phyloP scores from a whole-genome alignment of 192 early-diverging fungal genomes.

The Dissophora ornata region DNA sequence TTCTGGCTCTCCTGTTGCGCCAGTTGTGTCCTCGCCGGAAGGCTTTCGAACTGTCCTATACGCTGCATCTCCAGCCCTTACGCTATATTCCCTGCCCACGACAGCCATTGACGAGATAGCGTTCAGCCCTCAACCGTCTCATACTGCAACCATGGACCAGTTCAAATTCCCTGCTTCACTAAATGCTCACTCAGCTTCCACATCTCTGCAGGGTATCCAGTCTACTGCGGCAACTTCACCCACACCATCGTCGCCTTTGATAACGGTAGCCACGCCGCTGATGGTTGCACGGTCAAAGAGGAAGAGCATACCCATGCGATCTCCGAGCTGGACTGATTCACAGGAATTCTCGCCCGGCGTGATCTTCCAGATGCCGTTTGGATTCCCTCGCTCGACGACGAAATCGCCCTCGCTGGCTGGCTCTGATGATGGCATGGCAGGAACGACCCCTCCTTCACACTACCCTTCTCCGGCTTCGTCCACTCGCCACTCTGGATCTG shows the following conservation, averaged over 20 bases:
- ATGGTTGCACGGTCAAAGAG: slow-evolving; percentile 13
- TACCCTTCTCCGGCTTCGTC: slow-evolving; percentile 5
- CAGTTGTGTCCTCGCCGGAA: slow-evolving; percentile 10
- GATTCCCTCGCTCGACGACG: not conserved
- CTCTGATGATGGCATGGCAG: not conserved
- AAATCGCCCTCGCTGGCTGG: not conserved
- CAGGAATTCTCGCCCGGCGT: slow-evolving; percentile 19
- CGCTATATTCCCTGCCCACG: slow-evolving; percentile 17
- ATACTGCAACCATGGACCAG: slow-evolving; percentile 19
- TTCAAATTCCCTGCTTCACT: slow-evolving; percentile 30
- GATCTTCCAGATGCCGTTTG: slow-evolving; percentile 37
- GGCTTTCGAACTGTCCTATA: slow-evolving; percentile 27
- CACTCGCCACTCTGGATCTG: not conserved
- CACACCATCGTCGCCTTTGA: not conserved
- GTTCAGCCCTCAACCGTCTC: not conserved
- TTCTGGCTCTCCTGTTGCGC: not conserved
- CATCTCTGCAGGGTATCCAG: no score
- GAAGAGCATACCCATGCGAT: slow-evolving; percentile 27
- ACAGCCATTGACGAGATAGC: not conserved
- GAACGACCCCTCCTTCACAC: not conserved
- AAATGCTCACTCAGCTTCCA: no score
- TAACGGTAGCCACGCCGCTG: not conserved
- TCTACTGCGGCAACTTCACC: not conserved
- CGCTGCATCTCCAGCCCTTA: slow-evolving; percentile 19
- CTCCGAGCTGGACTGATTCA: slow-evolving; percentile 17